These are phyloP conservation scores for Aphanomyces astaci DNA, from an alignment of 352 stramenopile genomes.

Conservation along the genomic window DNA sequence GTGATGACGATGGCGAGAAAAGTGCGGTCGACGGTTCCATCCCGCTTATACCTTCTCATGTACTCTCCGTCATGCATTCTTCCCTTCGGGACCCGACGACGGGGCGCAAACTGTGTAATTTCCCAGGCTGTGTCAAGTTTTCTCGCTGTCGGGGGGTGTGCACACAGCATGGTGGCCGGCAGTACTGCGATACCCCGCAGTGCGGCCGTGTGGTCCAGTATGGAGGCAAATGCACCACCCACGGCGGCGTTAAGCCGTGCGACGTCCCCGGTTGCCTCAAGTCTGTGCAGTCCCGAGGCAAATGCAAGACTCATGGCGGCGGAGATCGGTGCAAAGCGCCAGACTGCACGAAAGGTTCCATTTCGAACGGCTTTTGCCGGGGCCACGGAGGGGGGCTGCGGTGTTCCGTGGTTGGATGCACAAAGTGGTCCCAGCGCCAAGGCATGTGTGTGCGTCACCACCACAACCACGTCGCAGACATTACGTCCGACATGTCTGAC, in stretches of 20 bases:
- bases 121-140: neutral
- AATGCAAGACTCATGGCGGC: conserved; percentile 21
- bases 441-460: too few species aligned
- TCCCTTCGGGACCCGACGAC: too few species aligned
- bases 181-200: conserved; percentile 5
- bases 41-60: too few species aligned
- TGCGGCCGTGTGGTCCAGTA: conserved; percentile 24
- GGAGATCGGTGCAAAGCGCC: conserved; percentile 9
- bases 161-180: conserved; percentile 25
- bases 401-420: too few species aligned
- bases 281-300: conserved; percentile 12
- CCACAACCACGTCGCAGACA: too few species aligned
- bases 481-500: too few species aligned
- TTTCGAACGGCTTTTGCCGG: conserved; percentile 35
- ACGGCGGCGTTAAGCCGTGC: conserved; percentile 24
- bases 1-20: too few species aligned
- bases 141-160: conserved; percentile 22
- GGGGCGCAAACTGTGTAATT: conserved; percentile 6
- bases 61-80: too few species aligned
- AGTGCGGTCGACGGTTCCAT: too few species aligned
- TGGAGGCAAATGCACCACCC: conserved; percentile 25
- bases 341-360: conserved; percentile 9
- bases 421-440: too few species aligned
- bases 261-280: conserved; percentile 8
- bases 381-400: conserved; percentile 46